Conservation (phyloP, 331 rosid genomes). For the Dryas integrifolia region DNA sequence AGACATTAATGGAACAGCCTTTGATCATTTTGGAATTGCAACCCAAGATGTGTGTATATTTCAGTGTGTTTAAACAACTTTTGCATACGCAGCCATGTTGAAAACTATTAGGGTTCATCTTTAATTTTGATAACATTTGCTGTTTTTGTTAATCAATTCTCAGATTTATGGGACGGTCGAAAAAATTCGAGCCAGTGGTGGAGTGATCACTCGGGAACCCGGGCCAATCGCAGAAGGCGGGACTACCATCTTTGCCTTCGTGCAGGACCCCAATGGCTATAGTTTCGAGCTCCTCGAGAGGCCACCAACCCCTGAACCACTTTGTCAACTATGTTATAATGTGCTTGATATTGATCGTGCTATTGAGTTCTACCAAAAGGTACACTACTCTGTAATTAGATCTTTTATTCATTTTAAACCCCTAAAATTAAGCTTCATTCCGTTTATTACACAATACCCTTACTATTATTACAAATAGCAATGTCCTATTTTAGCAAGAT, state of each 20-base stretch:
- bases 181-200: conserved; percentile 7
- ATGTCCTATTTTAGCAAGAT: too few species aligned
- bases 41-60: conserved; percentile 6
- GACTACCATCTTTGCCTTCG: conserved; percentile 8
- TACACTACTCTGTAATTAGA: not conserved
- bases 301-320: conserved; percentile 23
- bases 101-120: too few species aligned
- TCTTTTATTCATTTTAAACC: not conserved
- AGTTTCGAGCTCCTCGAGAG: conserved; percentile 21
- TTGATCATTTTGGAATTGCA: conserved; percentile 14
- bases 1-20: conserved; percentile 7
- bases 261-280: conserved; percentile 23
- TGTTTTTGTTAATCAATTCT: not conserved
- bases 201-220: conserved; percentile 18
- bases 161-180: conserved; percentile 5
- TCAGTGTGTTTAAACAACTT: not conserved
- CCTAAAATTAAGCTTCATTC: not conserved
- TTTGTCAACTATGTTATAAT: conserved; percentile 16
- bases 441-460: not conserved
- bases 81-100: not conserved
- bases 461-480: too few species aligned
- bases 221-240: not conserved
- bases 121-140: not conserved
- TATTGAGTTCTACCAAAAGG: conserved; percentile 24
- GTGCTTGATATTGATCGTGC: conserved; percentile 20